phyloP scores from a whole-genome alignment of 2,329 filamentous ascomycete genomes.

The Ceratocystis variospora region DNA sequence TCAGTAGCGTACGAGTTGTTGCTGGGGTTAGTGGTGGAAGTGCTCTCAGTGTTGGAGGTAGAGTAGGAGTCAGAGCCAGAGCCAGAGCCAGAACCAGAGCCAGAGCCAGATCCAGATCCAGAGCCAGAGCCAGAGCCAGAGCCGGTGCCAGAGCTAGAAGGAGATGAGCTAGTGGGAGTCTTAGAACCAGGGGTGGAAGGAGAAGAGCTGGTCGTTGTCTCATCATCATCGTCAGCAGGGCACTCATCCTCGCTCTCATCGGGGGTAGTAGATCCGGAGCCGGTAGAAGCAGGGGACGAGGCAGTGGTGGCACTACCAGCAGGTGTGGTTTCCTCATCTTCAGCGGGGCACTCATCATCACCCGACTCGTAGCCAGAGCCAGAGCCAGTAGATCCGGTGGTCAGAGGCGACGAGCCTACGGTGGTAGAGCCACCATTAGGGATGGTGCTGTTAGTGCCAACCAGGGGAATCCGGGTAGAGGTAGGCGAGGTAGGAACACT shows the following conservation, averaged over 20 bases:
- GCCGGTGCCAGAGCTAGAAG: background rate
- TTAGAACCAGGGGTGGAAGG: background rate
- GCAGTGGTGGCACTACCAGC: conserved; percentile 3
- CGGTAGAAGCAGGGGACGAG: background rate
- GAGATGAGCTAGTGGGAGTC: background rate
- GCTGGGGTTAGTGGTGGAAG: no score
- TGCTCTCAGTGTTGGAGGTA: background rate
- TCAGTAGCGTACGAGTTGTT: no score
- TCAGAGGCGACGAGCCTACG: background rate
- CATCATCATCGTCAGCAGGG: background rate
- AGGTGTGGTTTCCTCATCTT: background rate
- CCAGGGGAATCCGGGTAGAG: background rate
- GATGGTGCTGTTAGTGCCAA: background rate
- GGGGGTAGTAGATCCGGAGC: background rate
- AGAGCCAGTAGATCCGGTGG: background rate
- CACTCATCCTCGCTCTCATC: background rate
- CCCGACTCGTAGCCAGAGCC: background rate
- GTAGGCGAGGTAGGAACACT: background rate
- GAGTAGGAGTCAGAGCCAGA: background rate
- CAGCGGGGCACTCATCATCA: conserved; percentile 11
- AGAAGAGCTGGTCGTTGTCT: background rate
- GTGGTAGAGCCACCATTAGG: background rate
- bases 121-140: background rate
- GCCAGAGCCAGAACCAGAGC: background rate
- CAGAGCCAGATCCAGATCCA: background rate